Evolutionary conservation across 257 asterid species (phyloP), one percentile per base, ranked within the genome.

Genomic region (Nyctanthes arbortristis): DNA sequence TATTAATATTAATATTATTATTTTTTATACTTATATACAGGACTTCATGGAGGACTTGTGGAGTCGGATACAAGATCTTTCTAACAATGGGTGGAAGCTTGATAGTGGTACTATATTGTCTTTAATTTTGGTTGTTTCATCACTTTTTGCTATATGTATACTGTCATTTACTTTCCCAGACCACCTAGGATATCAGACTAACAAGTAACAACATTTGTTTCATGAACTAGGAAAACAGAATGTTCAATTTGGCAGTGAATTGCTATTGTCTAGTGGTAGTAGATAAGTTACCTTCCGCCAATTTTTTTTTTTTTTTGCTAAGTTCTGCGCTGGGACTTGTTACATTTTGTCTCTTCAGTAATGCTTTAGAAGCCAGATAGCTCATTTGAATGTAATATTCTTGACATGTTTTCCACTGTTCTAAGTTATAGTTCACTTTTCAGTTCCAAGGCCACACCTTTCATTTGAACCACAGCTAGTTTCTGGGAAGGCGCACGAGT

Each of bases 371-470:
- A n/a, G n/a, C n/a, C n/a, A n/a, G n/a, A n/a, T n/a, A n/a, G n/a
- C n/a, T n/a, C n/a, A n/a, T n/a, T n/a, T n/a, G n/a, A n/a, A n/a
- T n/a, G n/a, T n/a, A n/a, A 34, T 39, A 0, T 65, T 4, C 66
- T 55, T n/a, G 45, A 40, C 24, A 13, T 40, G 18, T 27, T 49
- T n/a, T 64, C 65, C 47, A 25, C 20, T 67, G 60, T 13, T 73
- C 66, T 69, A 68, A 65, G 55, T 64, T 61, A 54, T 35, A 52
- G n/a, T 70, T 77, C 64, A 63, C 43, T 72, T 72, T 71, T 73
- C 83, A 94, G 99, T 94, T 81, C 97, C 96, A 63, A 91, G 97
- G 67, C 95, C 96, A 13, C 99, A 94, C 78, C 96, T 89, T 32
- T 74, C 93, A 35, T 94, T 94, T 80, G 99, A 94, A 82, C 90